Base-by-base conservation (phyloP, 2,329 filamentous ascomycete genomes). In the Nigrospora oryzae region DNA sequence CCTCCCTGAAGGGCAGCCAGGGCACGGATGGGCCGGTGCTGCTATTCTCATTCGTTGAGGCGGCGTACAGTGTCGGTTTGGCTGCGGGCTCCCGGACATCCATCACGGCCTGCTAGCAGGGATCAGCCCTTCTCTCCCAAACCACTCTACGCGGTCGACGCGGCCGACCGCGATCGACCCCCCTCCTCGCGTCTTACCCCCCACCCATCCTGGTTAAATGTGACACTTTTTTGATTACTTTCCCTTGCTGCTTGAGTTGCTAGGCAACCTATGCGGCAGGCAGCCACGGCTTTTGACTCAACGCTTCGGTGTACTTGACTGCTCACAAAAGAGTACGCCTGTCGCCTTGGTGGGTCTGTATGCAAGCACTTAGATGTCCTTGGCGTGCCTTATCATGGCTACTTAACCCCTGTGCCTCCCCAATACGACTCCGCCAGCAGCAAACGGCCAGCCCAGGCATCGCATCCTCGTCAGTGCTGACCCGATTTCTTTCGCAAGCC, bases 101-200 rank as follows among this genome's bases (percentile, higher is more conserved):
- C 23, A 28, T 28, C 23, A 28, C 23, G 23, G 23, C 23, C 23
- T 28, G 8, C 23, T 23, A 45, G 34, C 56, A 61, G 52, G 59
- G 59, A 51, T 56, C 38, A 53, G 45, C 60, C 48, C 48, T 40
- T 36, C 46, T 33, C 36, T 31, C 38, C 42, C 42, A 52, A 63
- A 62, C 59, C 62, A 63, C 62, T 64, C 63, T 63, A 65, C 62
- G 61, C 62, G 62, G 58, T 59, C 48, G 54, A 50, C 51, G 60
- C 59, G 57, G 60, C 58, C 53, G 31, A 36, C 53, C 58, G 56
- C 57, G 53, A 54, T 56, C 57, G 56, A 57, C 58, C 40, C 40
- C 40, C 16, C 30, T 32, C 40, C 53, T 56, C 50, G 51, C 44
- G 40, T 42, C 38, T 44, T 50, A 53, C 52, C 54, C 53, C 49